Evolutionary conservation across 1,284 basidiomycete species (phyloP), one percentile per base, ranked within the genome.

Genomic region (Fomes fomentarius): DNA sequence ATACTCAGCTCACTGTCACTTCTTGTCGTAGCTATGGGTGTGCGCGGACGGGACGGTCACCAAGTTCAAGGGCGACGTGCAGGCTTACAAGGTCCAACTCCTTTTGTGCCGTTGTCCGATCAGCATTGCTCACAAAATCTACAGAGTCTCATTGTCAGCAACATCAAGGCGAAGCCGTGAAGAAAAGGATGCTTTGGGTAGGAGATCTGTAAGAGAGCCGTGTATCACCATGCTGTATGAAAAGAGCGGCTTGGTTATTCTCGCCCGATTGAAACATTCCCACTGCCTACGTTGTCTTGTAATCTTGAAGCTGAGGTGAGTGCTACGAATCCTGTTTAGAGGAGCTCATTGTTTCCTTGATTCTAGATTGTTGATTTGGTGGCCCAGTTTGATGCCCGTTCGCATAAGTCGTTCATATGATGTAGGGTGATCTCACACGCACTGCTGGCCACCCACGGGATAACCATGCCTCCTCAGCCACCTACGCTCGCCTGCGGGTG

Each of bases 31-130:
- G 88, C 76, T 94, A 15, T 94, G 91, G 90, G 95, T 98, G 1
- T 97, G 94, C 66, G 91, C 87, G 15, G 91, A 96, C 65, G 87
- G 84, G 26, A 88, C 86, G 1, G 91, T 94, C 19, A 76, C 75
- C 54, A 94, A 94, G 71, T 97, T 96, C 79, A 82, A 76, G 69
- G 95, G 95, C 44, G 93, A 96, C 66, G 96, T 98, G 1, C 84
- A 93, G 61, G 85, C 84, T 39, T 98, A 98, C 79, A 98, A 98
- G 89, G 89, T 85, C 65, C 64, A 66, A 10, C 15, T 15, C 11
- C 15, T 43, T 3, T 40, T 2, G 9, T 8, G 17, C 19, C 12
- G 21, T 21, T 4, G 14, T 47, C 25, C 43, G 7, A 41, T 21
- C 30, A 26, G 4, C 5, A 17, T 22, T 49, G 21, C 44, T 57